Evolutionary conservation across 179 eudicot genomes (phyloP).

Genomic region (Drosera spatulata): DNA sequence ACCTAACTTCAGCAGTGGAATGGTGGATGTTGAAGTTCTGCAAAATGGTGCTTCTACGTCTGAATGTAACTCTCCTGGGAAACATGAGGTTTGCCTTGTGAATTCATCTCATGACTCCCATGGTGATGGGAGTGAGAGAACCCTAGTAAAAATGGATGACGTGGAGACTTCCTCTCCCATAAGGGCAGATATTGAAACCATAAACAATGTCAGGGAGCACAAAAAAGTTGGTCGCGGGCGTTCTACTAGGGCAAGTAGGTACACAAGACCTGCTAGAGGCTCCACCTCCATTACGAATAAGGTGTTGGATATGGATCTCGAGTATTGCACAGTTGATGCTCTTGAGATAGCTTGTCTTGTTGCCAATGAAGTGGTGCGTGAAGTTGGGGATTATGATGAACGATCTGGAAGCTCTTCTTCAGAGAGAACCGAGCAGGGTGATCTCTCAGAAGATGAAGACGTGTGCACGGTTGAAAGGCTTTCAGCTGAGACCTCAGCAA

Average conservation of each 20-base stretch:
- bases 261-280: slow-evolving; percentile 16
- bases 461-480: slow-evolving; percentile 7
- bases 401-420: slow-evolving; percentile 54
- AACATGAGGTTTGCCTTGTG: slow-evolving; percentile 10
- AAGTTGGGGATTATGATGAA: slow-evolving; percentile 46
- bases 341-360: slow-evolving; percentile 83
- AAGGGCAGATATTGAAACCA: slow-evolving; percentile 16
- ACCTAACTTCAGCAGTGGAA: slow-evolving; percentile 11
- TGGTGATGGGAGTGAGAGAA: slow-evolving; percentile 10
- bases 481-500: slow-evolving; percentile 18
- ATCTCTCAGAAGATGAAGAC: no score
- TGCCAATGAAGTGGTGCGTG: slow-evolving; percentile 80
- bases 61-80: slow-evolving; percentile 15
- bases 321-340: slow-evolving; percentile 66
- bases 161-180: slow-evolving; percentile 17
- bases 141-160: slow-evolving; percentile 16
- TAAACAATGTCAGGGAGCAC: slow-evolving; percentile 12
- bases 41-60: slow-evolving; percentile 9
- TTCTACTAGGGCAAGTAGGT: slow-evolving; percentile 21
- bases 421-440: slow-evolving; percentile 15
- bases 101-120: slow-evolving; percentile 8
- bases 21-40: slow-evolving; percentile 11
- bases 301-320: slow-evolving; percentile 51
- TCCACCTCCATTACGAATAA: slow-evolving; percentile 23
- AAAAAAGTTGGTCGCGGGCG: slow-evolving; percentile 23